These are phyloP conservation scores for Fusarium albosuccineum DNA, from an alignment of 2,329 filamentous ascomycete species.

Conservation along the genomic window DNA sequence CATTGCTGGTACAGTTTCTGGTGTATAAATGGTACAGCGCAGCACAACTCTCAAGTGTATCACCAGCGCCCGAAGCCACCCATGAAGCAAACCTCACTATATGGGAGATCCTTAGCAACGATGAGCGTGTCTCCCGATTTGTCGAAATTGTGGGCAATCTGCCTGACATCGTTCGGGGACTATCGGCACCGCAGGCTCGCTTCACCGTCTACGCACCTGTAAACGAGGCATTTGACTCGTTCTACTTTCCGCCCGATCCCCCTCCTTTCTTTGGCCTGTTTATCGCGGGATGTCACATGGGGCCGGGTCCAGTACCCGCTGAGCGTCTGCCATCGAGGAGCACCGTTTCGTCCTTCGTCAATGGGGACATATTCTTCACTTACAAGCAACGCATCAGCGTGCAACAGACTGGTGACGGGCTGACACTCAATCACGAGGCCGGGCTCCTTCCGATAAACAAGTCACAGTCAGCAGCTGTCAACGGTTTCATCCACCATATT, in stretches of 20 bases:
- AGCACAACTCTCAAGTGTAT: background rate
- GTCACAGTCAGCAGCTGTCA: background rate
- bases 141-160: constrained; percentile 4
- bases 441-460: background rate
- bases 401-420: background rate
- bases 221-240: constrained; percentile 11
- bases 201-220: constrained; percentile 16
- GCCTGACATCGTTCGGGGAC: constrained; percentile 3
- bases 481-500: constrained; percentile 9
- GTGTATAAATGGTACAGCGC: constrained; percentile 1
- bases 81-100: constrained; percentile 1
- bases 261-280: constrained; percentile 14
- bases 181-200: constrained; percentile 8
- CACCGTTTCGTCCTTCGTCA: constrained; percentile 12
- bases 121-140: constrained; percentile 13
- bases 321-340: background rate
- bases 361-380: constrained; percentile 14
- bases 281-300: constrained; percentile 12
- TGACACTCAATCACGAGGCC: constrained; percentile 1
- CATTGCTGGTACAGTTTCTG: background rate
- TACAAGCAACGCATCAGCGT: constrained; percentile 19
- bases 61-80: background rate
- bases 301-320: background rate
- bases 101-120: constrained; percentile 9
- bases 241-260: constrained; percentile 13